Percentiles rank a stretch among this genome's conserved stretches.
Conservation (phyloP, 2,329 filamentous ascomycete genomes). For the Coniella vitis region DNA sequence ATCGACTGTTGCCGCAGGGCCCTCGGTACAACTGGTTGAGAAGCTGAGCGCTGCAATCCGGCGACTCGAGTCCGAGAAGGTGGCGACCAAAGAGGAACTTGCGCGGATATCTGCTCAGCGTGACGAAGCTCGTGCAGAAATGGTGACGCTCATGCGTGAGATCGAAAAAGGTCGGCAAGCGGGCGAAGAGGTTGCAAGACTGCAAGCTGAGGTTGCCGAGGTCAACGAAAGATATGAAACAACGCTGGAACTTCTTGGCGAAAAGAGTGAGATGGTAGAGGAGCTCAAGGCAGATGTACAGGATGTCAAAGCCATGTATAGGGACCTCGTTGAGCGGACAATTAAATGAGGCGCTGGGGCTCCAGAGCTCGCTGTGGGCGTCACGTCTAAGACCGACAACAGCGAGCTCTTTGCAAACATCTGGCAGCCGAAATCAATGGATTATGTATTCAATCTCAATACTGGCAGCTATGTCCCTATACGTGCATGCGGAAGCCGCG, state of each 20-base stretch:
- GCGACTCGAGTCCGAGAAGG: conserved; percentile 84
- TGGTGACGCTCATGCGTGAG: conserved; percentile 86
- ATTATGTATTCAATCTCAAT: conserved; percentile 8
- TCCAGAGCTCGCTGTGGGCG: neutral
- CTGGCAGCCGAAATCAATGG: neutral
- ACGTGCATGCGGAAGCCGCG: neutral
- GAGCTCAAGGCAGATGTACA: conserved; percentile 83
- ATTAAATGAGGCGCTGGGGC: conserved; percentile 46
- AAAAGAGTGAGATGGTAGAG: conserved; percentile 93
- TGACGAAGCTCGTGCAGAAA: conserved; percentile 85
- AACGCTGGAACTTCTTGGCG: conserved; percentile 87
- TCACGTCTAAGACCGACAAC: neutral
- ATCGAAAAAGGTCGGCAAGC: conserved; percentile 62
- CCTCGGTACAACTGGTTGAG: conserved; percentile 91
- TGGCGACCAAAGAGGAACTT: conserved; percentile 81
- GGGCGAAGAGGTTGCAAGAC: conserved; percentile 50
- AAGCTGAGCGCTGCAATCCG: conserved; percentile 92
- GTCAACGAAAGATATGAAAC: conserved; percentile 79
- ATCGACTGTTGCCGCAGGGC: conserved; percentile 83
- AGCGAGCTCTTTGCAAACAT: neutral
- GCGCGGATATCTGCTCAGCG: conserved; percentile 73
- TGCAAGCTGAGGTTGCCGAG: conserved; percentile 62
- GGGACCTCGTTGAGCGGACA: conserved; percentile 81
- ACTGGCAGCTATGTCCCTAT: conserved; percentile 5
- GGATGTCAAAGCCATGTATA: conserved; percentile 94